phyloP scores from a whole-genome alignment of 257 asterid species.

The Lantana camara region DNA sequence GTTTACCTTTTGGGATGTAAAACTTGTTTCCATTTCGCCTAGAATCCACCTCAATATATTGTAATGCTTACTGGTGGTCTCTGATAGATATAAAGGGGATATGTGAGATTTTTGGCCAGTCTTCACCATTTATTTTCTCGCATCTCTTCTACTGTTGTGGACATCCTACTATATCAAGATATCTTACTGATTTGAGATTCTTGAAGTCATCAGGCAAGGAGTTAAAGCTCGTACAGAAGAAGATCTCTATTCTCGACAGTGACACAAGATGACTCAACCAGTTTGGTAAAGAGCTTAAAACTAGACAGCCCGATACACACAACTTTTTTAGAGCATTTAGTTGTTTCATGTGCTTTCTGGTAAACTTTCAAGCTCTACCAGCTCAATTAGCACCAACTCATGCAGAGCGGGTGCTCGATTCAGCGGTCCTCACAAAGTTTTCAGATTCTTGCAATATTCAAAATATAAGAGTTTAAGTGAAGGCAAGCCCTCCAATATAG shows the following conservation, averaged over 20 bases:
- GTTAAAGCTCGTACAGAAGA: no score
- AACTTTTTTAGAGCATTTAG: neutral
- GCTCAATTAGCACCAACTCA: neutral
- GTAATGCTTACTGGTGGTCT: no score
- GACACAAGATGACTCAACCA: slow-evolving; percentile 22
- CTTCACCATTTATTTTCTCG: slow-evolving; percentile 10
- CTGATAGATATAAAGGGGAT: neutral
- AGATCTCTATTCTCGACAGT: neutral
- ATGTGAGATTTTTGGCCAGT: slow-evolving; percentile 24
- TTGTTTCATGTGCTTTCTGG: slow-evolving; percentile 24
- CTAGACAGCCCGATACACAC: neutral
- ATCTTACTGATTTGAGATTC: no score
- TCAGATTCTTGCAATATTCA: neutral
- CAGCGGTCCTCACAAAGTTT: slow-evolving; percentile 16
- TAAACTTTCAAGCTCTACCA: slow-evolving; percentile 12
- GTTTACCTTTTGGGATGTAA: no score
- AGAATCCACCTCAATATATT: no score
- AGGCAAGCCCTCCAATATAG: slow-evolving; percentile 5
- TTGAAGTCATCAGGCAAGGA: no score
- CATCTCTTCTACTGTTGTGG: slow-evolving; percentile 15
- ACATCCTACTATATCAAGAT: neutral
- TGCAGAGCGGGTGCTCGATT: neutral
- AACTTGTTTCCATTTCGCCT: no score
- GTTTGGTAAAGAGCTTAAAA: slow-evolving; percentile 14
- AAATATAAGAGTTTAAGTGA: neutral